These are phyloP conservation scores for Pseudogymnoascus sp. DNA, from an alignment of 2,329 filamentous ascomycete genomes.

Conservation along the genomic window DNA sequence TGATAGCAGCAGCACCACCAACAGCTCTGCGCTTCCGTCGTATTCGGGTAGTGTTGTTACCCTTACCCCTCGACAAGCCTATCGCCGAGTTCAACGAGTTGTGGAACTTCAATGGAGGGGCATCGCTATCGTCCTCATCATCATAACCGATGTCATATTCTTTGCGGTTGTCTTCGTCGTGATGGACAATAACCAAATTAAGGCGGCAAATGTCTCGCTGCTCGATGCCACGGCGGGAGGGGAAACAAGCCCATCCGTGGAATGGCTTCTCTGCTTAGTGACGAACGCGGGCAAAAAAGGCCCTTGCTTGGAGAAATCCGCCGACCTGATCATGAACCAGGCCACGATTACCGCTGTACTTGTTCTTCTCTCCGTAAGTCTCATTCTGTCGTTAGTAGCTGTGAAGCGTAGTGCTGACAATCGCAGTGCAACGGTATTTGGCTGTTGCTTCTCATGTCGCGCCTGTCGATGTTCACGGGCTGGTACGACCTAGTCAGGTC, in stretches of 20 bases:
- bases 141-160: constrained; percentile 86
- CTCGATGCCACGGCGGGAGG: background rate
- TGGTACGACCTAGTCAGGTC: constrained; percentile 64
- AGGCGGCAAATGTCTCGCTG: constrained; percentile 44
- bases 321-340: constrained; percentile 62
- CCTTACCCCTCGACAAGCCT: constrained; percentile 78
- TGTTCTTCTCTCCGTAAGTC: constrained; percentile 69
- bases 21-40: constrained; percentile 65
- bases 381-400: constrained; percentile 13
- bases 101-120: constrained; percentile 92
- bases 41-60: constrained; percentile 67
- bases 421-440: constrained; percentile 74
- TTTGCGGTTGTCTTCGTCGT: constrained; percentile 89
- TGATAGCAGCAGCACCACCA: constrained; percentile 65
- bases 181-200: constrained; percentile 66
- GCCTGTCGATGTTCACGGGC: constrained; percentile 76
- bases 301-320: constrained; percentile 57
- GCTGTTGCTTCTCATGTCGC: constrained; percentile 73
- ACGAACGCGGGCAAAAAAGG: constrained; percentile 52
- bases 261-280: constrained; percentile 71
- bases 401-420: constrained; percentile 24
- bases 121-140: constrained; percentile 82
- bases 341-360: constrained; percentile 75
- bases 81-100: constrained; percentile 77
- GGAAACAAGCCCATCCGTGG: constrained; percentile 22